Evolutionary conservation across 495 filamentous ascomycete species (phyloP), one percentile per base, ranked within the genome.

Genomic region (Baudoinia panamericana): DNA sequence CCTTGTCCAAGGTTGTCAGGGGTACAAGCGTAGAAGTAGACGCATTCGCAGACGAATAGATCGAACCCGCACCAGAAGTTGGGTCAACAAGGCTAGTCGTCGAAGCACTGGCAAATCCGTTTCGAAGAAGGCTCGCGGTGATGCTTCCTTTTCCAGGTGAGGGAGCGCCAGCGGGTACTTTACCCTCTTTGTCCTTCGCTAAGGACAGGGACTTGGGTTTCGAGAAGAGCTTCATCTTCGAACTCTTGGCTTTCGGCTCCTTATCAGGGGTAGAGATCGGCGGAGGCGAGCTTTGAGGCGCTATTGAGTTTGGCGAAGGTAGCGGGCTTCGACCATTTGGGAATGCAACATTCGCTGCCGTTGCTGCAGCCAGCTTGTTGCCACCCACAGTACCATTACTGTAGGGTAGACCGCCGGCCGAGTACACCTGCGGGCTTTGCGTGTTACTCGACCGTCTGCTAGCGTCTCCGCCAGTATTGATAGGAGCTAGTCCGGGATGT

Each of bases 141-240:
- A 71, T 58, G 18, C 73, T 71, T 5, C 72, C 70, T 65, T 90
- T 93, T 39, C 75, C 80, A 3, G 86, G 86, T 27, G 84, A 92
- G 1, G 86, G 82, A 15, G 86, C 60, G 3, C 76, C 73, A 41
- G 74, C 73, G 15, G 80, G 72, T 56, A 79, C 83, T 11, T 65
- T 53, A 20, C 65, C 59, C 9, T 78, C 73, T 43, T 70, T 75
- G 27, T 90, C 83, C 32, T 78, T 76, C 36, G 74, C 78, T 38
- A 82, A 79, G 8, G 73, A 74, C 33, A 88, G 82, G 56, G 79
- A 83, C 55, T 84, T 86, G 3, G 84, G 84, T 44, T 87, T 80
- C 2, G 82, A 87, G 56, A 94, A 94, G 5, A 94, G 68, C 62
- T 92, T 93, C 60, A 85, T 84, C 63, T 87, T 92, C 16, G 81